Conservation (phyloP, 208 protist genomes). For the Wallacemonas collosoma region DNA sequence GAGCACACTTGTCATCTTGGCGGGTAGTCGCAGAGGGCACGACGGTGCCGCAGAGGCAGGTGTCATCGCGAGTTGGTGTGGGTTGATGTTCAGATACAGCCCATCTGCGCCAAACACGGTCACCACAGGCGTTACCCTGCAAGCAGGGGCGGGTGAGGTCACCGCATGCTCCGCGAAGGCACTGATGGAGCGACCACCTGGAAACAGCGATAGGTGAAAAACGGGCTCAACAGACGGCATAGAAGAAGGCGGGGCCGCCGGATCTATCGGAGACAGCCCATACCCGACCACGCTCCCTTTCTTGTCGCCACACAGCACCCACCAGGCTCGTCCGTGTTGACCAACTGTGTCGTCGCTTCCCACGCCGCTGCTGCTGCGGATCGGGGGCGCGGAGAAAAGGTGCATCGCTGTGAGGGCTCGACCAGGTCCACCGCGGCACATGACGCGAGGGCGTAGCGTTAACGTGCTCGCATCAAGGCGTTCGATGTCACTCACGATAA, state of each 20-base stretch:
- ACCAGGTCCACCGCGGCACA: constrained; percentile 1
- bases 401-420: constrained; percentile 4
- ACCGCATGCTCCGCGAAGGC: background rate
- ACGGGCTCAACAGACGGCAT: background rate
- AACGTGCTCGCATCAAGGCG: no score
- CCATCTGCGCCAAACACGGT: constrained; percentile 1
- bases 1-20: constrained; percentile 48
- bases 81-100: background rate
- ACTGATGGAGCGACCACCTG: background rate
- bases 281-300: background rate
- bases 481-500: background rate
- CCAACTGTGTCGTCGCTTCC: background rate
- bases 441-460: background rate
- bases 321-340: background rate
- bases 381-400: background rate
- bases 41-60: background rate
- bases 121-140: background rate
- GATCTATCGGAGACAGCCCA: background rate
- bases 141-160: background rate
- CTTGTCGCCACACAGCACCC: constrained; percentile 9
- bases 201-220: background rate
- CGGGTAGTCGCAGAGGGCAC: constrained; percentile 49
- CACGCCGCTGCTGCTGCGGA: no score
- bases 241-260: background rate
- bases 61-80: background rate